Percentiles rank a stretch among this genome's conserved stretches.
These are phyloP conservation scores for Tephrocybe sp. DNA, from an alignment of 768 basidiomycete genomes.

Conservation along the genomic window DNA sequence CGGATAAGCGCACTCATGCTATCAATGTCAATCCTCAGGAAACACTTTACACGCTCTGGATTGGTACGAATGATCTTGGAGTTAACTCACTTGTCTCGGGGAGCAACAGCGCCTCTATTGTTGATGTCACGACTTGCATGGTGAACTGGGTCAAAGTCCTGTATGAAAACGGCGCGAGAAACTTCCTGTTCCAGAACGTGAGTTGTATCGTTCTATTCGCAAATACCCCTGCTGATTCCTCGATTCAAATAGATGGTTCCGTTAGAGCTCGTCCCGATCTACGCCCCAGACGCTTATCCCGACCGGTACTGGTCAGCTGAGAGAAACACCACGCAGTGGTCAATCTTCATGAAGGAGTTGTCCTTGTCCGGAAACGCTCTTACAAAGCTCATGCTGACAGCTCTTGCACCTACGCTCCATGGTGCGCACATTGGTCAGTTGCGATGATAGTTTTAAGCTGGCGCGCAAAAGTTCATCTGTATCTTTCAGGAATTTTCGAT, in stretches of 20 bases:
- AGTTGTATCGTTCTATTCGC: constrained; percentile 17
- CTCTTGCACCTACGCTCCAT: constrained; percentile 43
- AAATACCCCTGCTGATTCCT: too few species aligned
- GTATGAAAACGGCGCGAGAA: constrained; percentile 57
- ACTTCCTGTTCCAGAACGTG: constrained; percentile 70
- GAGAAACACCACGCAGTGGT: constrained; percentile 59
- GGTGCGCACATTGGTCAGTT: constrained; percentile 55
- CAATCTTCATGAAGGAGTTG: constrained; percentile 51
- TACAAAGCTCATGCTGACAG: constrained; percentile 47
- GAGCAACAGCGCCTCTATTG: constrained; percentile 48
- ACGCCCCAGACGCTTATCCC: constrained; percentile 44
- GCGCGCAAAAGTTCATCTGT: background rate
- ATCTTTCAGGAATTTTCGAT: constrained; percentile 52
- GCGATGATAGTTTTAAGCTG: too few species aligned
- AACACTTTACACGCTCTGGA: constrained; percentile 66
- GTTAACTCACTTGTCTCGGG: constrained; percentile 52
- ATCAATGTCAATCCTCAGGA: constrained; percentile 37
- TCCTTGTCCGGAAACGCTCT: constrained; percentile 50
- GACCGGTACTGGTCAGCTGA: constrained; percentile 47
- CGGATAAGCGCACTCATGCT: constrained; percentile 38
- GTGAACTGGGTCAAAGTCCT: constrained; percentile 57
- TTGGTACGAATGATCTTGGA: constrained; percentile 67
- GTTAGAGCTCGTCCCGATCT: constrained; percentile 46
- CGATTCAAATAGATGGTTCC: constrained; percentile 48
- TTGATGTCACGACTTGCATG: constrained; percentile 55